Percentiles rank a stretch among this genome's conserved stretches.
These are phyloP conservation scores for Russula olivacea DNA, from an alignment of 768 basidiomycete species.

Conservation along the genomic window DNA sequence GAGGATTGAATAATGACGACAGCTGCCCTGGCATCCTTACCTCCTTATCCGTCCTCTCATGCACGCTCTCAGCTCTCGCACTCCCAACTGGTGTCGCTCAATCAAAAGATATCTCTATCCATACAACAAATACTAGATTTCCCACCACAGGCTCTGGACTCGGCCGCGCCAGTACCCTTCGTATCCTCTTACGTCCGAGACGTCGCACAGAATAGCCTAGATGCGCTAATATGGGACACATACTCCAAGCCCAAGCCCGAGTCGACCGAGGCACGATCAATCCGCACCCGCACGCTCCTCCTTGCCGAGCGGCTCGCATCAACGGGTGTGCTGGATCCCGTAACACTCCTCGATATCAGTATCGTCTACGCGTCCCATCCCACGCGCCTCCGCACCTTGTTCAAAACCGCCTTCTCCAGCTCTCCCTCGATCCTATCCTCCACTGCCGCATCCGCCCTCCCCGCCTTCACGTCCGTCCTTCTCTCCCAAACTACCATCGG, in stretches of 20 bases:
- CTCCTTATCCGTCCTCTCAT: slow-evolving; percentile 49
- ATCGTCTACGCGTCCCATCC: slow-evolving; percentile 48
- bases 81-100: slow-evolving; percentile 46
- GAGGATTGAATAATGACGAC: background rate
- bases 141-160: slow-evolving; percentile 43
- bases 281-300: slow-evolving; percentile 45
- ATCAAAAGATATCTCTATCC: slow-evolving; percentile 42
- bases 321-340: slow-evolving; percentile 41
- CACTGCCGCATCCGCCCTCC: slow-evolving; percentile 39
- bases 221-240: slow-evolving; percentile 54
- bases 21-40: slow-evolving; percentile 35
- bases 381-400: slow-evolving; percentile 41
- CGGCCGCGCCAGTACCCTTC: slow-evolving; percentile 42
- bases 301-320: slow-evolving; percentile 52
- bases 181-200: slow-evolving; percentile 55
- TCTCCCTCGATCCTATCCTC: slow-evolving; percentile 32
- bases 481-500: slow-evolving; percentile 36
- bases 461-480: slow-evolving; percentile 49
- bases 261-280: slow-evolving; percentile 37
- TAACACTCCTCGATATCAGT: slow-evolving; percentile 56
- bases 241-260: slow-evolving; percentile 14
- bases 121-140: slow-evolving; percentile 46
- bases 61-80: slow-evolving; percentile 46
- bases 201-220: slow-evolving; percentile 45
- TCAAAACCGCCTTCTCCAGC: slow-evolving; percentile 37